A percentile compares a stretch with the other conserved stretches of the same genome.
These are phyloP conservation scores for Rhododendron mucronatum DNA, from an alignment of 148 eudicot genomes.

Conservation along the genomic window DNA sequence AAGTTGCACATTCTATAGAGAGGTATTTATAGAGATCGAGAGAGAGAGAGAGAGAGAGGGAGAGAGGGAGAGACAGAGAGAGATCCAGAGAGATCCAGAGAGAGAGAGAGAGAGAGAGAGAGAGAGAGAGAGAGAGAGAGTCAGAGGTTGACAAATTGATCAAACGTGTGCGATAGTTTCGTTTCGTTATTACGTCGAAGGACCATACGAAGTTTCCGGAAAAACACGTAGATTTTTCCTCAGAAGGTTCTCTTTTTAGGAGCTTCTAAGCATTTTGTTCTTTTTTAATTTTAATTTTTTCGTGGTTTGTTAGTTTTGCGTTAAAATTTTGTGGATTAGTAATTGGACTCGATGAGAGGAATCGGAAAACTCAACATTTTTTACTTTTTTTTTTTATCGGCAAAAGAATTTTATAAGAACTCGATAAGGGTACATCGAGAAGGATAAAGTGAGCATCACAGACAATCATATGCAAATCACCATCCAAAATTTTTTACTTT, in stretches of 20 bases:
- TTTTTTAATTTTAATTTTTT: too few species aligned
- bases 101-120: not conserved
- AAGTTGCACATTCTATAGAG: not conserved
- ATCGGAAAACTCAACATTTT: too few species aligned
- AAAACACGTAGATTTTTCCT: not conserved
- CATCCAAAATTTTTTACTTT: too few species aligned
- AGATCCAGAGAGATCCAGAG: not conserved
- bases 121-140: not conserved
- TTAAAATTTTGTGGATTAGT: too few species aligned
- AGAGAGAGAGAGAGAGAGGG: not conserved
- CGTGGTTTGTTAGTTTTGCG: too few species aligned
- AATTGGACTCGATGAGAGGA: too few species aligned
- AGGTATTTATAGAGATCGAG: not conserved
- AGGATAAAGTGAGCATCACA: too few species aligned
- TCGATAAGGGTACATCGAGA: too few species aligned
- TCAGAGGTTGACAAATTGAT: not conserved
- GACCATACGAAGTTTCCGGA: not conserved
- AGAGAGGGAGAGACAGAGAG: not conserved
- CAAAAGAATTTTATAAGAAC: too few species aligned
- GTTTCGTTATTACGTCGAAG: not conserved
- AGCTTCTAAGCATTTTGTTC: too few species aligned
- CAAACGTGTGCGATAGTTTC: not conserved
- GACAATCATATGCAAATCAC: too few species aligned
- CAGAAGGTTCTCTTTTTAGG: not conserved
- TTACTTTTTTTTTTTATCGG: too few species aligned